A percentile compares a stretch with the other conserved stretches of the same genome.
These are phyloP conservation scores for Stephanocyclus meneghinianus DNA, from an alignment of 352 stramenopile species.

Conservation along the genomic window DNA sequence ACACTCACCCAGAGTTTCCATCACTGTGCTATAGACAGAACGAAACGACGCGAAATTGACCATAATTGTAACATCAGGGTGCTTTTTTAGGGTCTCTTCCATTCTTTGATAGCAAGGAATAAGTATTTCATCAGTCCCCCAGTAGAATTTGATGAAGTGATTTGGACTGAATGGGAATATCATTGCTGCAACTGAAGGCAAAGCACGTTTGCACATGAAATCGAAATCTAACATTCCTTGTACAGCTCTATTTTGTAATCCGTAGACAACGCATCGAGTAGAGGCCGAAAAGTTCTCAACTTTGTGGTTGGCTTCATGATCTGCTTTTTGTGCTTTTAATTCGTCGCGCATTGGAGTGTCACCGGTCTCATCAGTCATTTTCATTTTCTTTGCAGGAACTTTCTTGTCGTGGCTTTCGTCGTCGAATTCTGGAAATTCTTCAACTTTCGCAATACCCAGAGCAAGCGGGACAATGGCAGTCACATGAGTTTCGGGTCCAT, in stretches of 20 bases:
- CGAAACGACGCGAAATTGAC: slow-evolving; percentile 98
- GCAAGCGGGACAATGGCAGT: slow-evolving; percentile 92
- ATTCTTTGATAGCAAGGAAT: slow-evolving; percentile 91
- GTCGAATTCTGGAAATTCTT: slow-evolving; percentile 81
- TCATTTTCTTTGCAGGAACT: slow-evolving; percentile 40
- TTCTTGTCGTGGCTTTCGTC: slow-evolving; percentile 44
- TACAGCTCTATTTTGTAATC: slow-evolving; percentile 90
- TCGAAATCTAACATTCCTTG: slow-evolving; percentile 98
- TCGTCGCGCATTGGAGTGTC: slow-evolving; percentile 15
- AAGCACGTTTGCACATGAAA: slow-evolving; percentile 94
- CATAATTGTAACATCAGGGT: slow-evolving; percentile 90
- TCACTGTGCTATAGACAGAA: slow-evolving; percentile 92
- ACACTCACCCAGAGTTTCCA: slow-evolving; percentile 86
- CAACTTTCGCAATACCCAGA: slow-evolving; percentile 86
- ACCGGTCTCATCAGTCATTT: background rate
- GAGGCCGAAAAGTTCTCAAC: slow-evolving; percentile 81
- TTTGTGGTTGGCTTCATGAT: slow-evolving; percentile 61
- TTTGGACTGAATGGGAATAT: slow-evolving; percentile 94
- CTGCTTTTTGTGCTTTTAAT: slow-evolving; percentile 33
- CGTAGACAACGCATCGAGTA: slow-evolving; percentile 93
- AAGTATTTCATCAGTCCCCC: slow-evolving; percentile 91
- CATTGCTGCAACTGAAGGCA: slow-evolving; percentile 90
- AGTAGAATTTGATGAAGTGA: slow-evolving; percentile 96
- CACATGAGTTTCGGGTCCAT: slow-evolving; percentile 94
- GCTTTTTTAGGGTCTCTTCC: slow-evolving; percentile 65